phyloP scores from a whole-genome alignment of 805 yeast species.

The Nakazawaea ambrosiae region DNA sequence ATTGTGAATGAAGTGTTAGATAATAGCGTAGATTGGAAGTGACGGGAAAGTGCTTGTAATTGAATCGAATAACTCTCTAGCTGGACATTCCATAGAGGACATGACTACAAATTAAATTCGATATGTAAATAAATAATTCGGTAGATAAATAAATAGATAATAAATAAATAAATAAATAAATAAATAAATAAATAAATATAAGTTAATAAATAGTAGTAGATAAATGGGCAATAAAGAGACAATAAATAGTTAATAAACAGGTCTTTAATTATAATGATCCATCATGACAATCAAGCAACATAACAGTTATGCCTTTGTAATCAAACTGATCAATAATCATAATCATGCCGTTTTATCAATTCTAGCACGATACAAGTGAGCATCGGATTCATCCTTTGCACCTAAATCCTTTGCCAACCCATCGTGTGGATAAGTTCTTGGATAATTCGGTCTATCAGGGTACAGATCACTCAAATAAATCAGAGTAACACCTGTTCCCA shows the following conservation, averaged over 20 bases:
- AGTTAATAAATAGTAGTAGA: background rate
- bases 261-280: too few species aligned
- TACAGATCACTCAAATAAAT: slow-evolving; percentile 45
- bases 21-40: too few species aligned
- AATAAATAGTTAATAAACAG: too few species aligned
- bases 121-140: too few species aligned
- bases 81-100: too few species aligned
- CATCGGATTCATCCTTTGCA: slow-evolving; percentile 42
- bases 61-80: too few species aligned
- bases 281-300: too few species aligned
- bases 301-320: too few species aligned
- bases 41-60: too few species aligned
- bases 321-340: too few species aligned
- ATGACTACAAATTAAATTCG: too few species aligned
- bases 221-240: background rate
- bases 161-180: background rate
- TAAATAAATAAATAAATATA: slow-evolving; percentile 3
- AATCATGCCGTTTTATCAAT: slow-evolving; percentile 27
- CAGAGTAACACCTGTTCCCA: slow-evolving; percentile 27
- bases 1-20: too few species aligned
- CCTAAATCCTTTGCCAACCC: slow-evolving; percentile 76
- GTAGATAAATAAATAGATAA: slow-evolving; percentile 6
- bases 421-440: slow-evolving; percentile 66
- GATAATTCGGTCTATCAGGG: slow-evolving; percentile 68
- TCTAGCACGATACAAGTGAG: slow-evolving; percentile 31